Conservation (phyloP, 768 basidiomycete genomes). For the Macrolepiota albuminosa region DNA sequence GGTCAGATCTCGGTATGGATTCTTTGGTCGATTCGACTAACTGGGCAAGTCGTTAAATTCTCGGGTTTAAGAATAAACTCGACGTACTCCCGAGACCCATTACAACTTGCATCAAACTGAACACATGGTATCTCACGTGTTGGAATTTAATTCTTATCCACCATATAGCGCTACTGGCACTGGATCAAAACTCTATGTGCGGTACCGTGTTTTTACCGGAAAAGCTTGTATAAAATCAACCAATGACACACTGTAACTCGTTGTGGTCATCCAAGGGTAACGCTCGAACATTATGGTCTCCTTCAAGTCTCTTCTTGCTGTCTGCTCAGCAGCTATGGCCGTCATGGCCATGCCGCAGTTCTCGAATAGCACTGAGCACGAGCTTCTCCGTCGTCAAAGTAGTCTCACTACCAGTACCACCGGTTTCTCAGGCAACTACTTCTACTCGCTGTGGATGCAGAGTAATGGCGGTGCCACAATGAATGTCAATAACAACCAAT, state of each 20-base stretch:
- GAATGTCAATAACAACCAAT: constrained; percentile 27
- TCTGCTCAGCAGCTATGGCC: constrained; percentile 16
- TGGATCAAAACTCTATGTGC: not conserved
- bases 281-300: constrained; percentile 9
- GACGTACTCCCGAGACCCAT: not conserved
- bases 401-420: constrained; percentile 17
- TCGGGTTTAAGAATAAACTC: not conserved
- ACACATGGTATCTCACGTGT: not conserved
- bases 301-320: constrained; percentile 11
- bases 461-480: constrained; percentile 24
- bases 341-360: constrained; percentile 16
- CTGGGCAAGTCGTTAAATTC: not conserved
- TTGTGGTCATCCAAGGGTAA: not conserved
- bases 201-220: not conserved
- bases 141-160: not conserved
- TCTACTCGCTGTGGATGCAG: constrained; percentile 35
- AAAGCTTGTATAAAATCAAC: not conserved
- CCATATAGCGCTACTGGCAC: not conserved
- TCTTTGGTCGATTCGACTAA: not conserved
- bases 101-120: not conserved
- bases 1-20: not conserved
- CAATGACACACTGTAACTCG: not conserved
- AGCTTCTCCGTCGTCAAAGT: not conserved
- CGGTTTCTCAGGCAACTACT: constrained; percentile 30
- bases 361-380: constrained; percentile 16